These are phyloP conservation scores for Hypoxylon sp. DNA, from an alignment of 2,329 filamentous ascomycete genomes.

Conservation along the genomic window DNA sequence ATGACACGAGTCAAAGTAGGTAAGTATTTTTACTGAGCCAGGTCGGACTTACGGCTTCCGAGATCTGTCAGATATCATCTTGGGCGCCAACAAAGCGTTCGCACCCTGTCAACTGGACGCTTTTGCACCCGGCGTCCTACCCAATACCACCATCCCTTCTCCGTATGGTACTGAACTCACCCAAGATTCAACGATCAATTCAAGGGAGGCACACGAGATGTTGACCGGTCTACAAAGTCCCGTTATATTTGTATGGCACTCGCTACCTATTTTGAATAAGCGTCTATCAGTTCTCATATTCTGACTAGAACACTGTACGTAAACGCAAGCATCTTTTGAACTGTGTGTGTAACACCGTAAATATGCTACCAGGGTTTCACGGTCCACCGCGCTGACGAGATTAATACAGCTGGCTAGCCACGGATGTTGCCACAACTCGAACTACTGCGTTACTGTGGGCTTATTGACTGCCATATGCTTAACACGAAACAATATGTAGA, in stretches of 20 bases:
- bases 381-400: slow-evolving; percentile 24
- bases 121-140: slow-evolving; percentile 28
- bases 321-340: slow-evolving; percentile 16
- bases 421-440: slow-evolving; percentile 26
- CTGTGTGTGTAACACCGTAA: slow-evolving; percentile 14
- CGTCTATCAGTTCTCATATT: slow-evolving; percentile 33
- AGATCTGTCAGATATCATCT: slow-evolving; percentile 51
- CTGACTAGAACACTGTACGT: slow-evolving; percentile 24
- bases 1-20: slow-evolving; percentile 23
- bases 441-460: slow-evolving; percentile 6
- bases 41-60: slow-evolving; percentile 39
- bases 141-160: slow-evolving; percentile 41
- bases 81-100: slow-evolving; percentile 39
- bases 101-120: slow-evolving; percentile 39
- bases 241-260: slow-evolving; percentile 28
- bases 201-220: slow-evolving; percentile 30
- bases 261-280: slow-evolving; percentile 39
- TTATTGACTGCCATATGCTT: slow-evolving; percentile 4
- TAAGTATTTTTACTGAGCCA: slow-evolving; percentile 36
- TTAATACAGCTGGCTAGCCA: slow-evolving; percentile 23
- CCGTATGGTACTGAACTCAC: slow-evolving; percentile 26
- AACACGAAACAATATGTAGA: slow-evolving; percentile 23
- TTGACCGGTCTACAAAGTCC: slow-evolving; percentile 25
- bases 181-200: slow-evolving; percentile 19
- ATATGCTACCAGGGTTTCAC: slow-evolving; percentile 24